These are phyloP conservation scores for Aspergillus neoniger DNA, from an alignment of 2,329 filamentous ascomycete genomes.

Conservation along the genomic window DNA sequence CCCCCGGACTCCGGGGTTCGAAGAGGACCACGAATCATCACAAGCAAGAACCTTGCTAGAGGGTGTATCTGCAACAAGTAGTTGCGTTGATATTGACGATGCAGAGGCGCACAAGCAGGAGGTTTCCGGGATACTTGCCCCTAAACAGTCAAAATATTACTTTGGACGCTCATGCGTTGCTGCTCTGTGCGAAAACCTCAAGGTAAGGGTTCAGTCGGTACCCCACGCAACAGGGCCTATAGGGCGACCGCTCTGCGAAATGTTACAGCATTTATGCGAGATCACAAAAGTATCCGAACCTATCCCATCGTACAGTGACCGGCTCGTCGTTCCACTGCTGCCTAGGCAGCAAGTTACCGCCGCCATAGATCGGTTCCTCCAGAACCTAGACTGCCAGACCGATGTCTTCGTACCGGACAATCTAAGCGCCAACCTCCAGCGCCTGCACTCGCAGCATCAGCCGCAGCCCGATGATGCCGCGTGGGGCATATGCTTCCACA, in stretches of 20 bases:
- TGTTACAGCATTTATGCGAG: constrained; percentile 3
- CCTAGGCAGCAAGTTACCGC: constrained; percentile 2
- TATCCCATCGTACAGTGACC: constrained; percentile 6
- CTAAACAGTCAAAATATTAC: neutral
- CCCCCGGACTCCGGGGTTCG: neutral
- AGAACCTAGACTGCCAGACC: constrained; percentile 3
- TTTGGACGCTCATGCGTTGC: neutral
- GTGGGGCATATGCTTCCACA: constrained; percentile 12
- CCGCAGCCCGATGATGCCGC: constrained; percentile 1
- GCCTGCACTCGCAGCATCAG: constrained; percentile 2
- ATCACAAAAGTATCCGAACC: neutral
- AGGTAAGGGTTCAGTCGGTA: neutral
- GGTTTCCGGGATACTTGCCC: neutral
- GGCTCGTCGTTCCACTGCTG: constrained; percentile 1
- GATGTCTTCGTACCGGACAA: constrained; percentile 1
- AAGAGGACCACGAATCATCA: neutral
- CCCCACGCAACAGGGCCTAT: neutral
- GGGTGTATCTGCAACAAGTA: neutral
- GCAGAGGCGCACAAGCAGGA: neutral
- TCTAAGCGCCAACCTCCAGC: constrained; percentile 1
- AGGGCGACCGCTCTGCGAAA: neutral
- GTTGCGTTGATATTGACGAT: neutral
- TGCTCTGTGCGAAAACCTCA: neutral
- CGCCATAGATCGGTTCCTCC: constrained; percentile 6
- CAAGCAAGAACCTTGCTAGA: neutral